Base-by-base conservation (phyloP, 441 rosid genomes). In the Erysimum pusillum region DNA sequence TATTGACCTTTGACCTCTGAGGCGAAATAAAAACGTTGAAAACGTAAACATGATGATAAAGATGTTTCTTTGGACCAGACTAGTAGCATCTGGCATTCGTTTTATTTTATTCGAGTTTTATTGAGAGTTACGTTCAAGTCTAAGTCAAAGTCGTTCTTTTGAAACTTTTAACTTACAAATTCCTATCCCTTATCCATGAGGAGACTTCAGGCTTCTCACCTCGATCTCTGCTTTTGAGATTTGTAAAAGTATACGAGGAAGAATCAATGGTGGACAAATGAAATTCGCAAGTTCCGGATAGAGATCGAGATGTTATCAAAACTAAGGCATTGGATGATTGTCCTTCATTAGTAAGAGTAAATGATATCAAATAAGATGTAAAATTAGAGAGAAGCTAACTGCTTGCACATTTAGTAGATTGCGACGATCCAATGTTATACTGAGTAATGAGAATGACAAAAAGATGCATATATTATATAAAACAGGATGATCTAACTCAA, bases 241-340 rank as follows among this genome's bases (percentile, higher is more conserved):
- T 42, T 76, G 90, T 90, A 45, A 88, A 89, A 81, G 97, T 91
- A 36, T 87, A 89, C 83, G 78, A 80, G 59, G 93, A 89, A 78
- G 91, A 89, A 83, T 87, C 28, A 90, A 89, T 64, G 90, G 94
- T 36, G 85, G 76, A 31, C 3, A 93, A 51, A 49, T 85, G 2
- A 85, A 80, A 83, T 91, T 86, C 73, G 93, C 93, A 5, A 92
- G 76, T 90, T 90, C 82, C 88, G 83, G 79, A 87, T 89, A 31
- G 90, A 91, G 82, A 89, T 91, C 34, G 87, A 88, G 73, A 85
- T 91, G 91, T 91, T 87, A 15, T 89, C 89, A 0, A 87, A 88
- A 76, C 90, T 86, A 31, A 85, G 89, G n/a, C 96, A 89, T 56
- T 92, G 92, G 60, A 8, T 20, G 9, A 6, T 2, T 31, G 28